These are phyloP conservation scores for Metschnikowia koreensis DNA, from an alignment of 805 yeast genomes.

Conservation along the genomic window DNA sequence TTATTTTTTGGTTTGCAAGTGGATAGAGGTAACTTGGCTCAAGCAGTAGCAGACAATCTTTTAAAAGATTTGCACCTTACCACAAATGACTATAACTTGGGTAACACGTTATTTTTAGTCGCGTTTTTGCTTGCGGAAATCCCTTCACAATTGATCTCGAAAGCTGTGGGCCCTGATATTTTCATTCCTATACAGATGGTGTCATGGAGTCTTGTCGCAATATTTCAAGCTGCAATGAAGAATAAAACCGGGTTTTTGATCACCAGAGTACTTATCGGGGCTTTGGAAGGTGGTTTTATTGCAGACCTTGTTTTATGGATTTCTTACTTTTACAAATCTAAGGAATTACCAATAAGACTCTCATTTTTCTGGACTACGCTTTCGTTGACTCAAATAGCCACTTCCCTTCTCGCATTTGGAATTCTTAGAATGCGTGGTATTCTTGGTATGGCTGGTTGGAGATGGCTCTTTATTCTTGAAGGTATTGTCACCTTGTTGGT, in stretches of 20 bases:
- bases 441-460: slow-evolving; percentile 53
- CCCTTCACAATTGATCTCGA: slow-evolving; percentile 66
- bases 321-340: slow-evolving; percentile 60
- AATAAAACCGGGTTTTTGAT: slow-evolving; percentile 43
- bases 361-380: slow-evolving; percentile 60
- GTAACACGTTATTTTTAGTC: slow-evolving; percentile 52
- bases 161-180: slow-evolving; percentile 58
- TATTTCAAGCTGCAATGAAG: slow-evolving; percentile 47
- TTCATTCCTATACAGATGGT: slow-evolving; percentile 61
- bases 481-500: slow-evolving; percentile 55
- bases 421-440: slow-evolving; percentile 49
- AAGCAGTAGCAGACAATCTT: slow-evolving; percentile 58
- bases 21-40: slow-evolving; percentile 56
- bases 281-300: slow-evolving; percentile 64
- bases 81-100: slow-evolving; percentile 59
- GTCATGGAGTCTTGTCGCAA: slow-evolving; percentile 56
- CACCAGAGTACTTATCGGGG: slow-evolving; percentile 53
- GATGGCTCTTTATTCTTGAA: slow-evolving; percentile 64
- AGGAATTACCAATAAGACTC: slow-evolving; percentile 57
- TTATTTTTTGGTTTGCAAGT: slow-evolving; percentile 59
- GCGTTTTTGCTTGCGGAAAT: slow-evolving; percentile 57
- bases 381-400: slow-evolving; percentile 44
- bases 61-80: slow-evolving; percentile 50
- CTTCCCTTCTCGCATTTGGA: slow-evolving; percentile 52
- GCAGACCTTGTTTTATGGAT: slow-evolving; percentile 54